Conservation (phyloP, 495 filamentous ascomycete genomes). For the Aspergillus conjunctus region DNA sequence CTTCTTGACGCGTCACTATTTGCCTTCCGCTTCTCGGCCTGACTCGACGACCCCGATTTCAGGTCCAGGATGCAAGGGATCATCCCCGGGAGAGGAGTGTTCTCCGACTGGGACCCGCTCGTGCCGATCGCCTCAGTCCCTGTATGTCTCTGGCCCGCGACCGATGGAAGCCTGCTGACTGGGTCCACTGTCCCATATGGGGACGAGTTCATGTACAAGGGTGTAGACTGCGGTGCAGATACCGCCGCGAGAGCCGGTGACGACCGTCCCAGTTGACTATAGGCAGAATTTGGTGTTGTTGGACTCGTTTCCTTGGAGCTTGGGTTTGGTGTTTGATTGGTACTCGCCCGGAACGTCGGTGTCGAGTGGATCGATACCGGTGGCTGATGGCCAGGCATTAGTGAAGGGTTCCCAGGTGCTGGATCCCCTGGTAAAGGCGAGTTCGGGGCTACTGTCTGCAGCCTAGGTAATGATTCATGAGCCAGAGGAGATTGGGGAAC, state of each 20-base stretch:
- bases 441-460: constrained; percentile 30
- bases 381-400: constrained; percentile 35
- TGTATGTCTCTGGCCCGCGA: constrained; percentile 32
- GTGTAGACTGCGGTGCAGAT: constrained; percentile 28
- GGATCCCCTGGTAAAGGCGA: constrained; percentile 37
- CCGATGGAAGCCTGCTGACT: constrained; percentile 28
- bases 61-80: constrained; percentile 69
- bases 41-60: constrained; percentile 79
- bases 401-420: constrained; percentile 29
- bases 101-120: constrained; percentile 39
- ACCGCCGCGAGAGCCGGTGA: constrained; percentile 44
- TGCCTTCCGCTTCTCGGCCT: constrained; percentile 88
- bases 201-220: constrained; percentile 18
- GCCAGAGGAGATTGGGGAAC: constrained; percentile 51
- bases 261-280: constrained; percentile 49
- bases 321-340: constrained; percentile 41
- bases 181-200: constrained; percentile 38
- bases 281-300: constrained; percentile 53
- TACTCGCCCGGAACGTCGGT: constrained; percentile 45
- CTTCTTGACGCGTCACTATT: constrained; percentile 92
- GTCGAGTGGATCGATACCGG: constrained; percentile 44
- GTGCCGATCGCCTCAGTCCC: constrained; percentile 39
- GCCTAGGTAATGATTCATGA: constrained; percentile 36
- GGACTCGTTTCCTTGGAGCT: constrained; percentile 60
- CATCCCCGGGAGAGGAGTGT: constrained; percentile 43